A percentile compares a stretch with the other conserved stretches of the same genome.
These are phyloP conservation scores for Graphiopsis chlorocephala DNA, from an alignment of 2,329 filamentous ascomycete genomes.

Conservation along the genomic window DNA sequence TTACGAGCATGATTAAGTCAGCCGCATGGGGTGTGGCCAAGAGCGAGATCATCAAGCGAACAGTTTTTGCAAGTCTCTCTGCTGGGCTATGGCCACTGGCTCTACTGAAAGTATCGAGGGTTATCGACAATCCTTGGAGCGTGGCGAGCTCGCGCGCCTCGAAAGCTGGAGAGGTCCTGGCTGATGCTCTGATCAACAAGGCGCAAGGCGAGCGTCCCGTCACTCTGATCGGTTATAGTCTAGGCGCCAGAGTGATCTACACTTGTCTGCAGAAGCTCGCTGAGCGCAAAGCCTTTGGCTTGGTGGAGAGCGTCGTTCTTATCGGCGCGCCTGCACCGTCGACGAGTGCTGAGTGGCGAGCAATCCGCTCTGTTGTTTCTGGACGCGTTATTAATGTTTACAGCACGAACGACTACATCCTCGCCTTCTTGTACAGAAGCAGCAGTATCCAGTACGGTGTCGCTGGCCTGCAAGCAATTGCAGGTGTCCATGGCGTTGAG, in stretches of 20 bases:
- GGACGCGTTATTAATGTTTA: conserved; percentile 86
- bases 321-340: conserved; percentile 79
- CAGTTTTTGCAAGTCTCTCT: conserved; percentile 46
- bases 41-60: conserved; percentile 67
- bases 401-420: conserved; percentile 80
- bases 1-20: conserved; percentile 74
- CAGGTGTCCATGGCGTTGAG: conserved; percentile 63
- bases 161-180: conserved; percentile 41
- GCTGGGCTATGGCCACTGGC: conserved; percentile 51
- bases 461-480: conserved; percentile 74
- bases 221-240: conserved; percentile 40
- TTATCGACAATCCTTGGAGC: conserved; percentile 43
- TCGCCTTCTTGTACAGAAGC: conserved; percentile 83
- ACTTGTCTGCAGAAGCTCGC: conserved; percentile 75
- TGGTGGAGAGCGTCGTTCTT: conserved; percentile 79
- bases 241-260: conserved; percentile 63
- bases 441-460: conserved; percentile 80
- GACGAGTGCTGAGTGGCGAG: conserved; percentile 68
- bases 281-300: conserved; percentile 74
- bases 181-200: conserved; percentile 42
- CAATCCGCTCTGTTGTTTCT: conserved; percentile 72
- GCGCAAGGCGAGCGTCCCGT: conserved; percentile 42
- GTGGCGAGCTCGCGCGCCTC: conserved; percentile 38
- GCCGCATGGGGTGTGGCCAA: conserved; percentile 78
- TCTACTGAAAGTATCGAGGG: conserved; percentile 43